Conservation (phyloP, 495 filamentous ascomycete species). For the Aspergillus sclerotioniger region DNA sequence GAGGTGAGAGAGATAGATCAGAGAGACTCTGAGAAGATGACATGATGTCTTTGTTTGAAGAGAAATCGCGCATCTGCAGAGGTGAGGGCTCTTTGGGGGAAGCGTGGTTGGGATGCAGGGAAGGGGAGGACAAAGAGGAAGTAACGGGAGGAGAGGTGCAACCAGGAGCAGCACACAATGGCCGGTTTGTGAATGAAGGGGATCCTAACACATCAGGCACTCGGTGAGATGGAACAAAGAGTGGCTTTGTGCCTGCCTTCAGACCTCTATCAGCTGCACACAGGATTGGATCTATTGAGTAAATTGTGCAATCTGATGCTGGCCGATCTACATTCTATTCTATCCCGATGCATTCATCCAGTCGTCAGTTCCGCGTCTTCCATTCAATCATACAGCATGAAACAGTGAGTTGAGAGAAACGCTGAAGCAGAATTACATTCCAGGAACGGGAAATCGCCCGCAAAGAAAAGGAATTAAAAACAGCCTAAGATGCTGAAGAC, state of each 20-base stretch:
- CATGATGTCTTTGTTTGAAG: background rate
- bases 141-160: background rate
- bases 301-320: background rate
- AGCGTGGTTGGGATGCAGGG: background rate
- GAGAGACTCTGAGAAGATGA: background rate
- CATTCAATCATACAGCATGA: conserved; percentile 20
- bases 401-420: conserved; percentile 1
- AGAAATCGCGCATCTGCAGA: background rate
- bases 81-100: background rate
- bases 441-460: conserved; percentile 10
- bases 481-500: conserved; percentile 14
- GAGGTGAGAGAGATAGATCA: background rate
- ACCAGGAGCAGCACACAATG: background rate
- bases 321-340: background rate
- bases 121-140: background rate
- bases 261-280: background rate
- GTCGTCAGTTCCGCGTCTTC: conserved; percentile 6
- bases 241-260: no score
- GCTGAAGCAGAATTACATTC: conserved; percentile 19
- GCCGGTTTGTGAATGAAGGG: background rate
- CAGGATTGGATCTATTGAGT: no score
- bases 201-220: background rate
- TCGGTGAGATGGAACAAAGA: background rate
- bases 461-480: conserved; percentile 12
- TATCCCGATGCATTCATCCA: conserved; percentile 4